These are phyloP conservation scores for Blastobotrys capitulatus DNA, from an alignment of 1,139 yeast species.

Conservation along the genomic window DNA sequence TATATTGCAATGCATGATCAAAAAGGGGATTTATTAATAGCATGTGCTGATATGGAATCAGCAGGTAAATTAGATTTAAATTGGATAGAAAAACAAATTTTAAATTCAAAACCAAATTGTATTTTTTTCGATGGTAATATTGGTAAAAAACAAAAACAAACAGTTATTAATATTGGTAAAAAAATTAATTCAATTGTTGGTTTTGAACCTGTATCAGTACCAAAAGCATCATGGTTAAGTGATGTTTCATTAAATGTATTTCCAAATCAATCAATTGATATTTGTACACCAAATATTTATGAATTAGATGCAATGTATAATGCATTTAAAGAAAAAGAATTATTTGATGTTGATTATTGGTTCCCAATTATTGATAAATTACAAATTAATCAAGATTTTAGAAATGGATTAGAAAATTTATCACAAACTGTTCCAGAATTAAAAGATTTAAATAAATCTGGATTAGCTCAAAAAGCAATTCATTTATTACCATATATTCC, in stretches of 20 bases:
- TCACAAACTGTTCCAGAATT: slow-evolving; percentile 28
- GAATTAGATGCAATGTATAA: slow-evolving; percentile 56
- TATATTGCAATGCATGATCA: slow-evolving; percentile 63
- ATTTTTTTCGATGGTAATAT: slow-evolving; percentile 70
- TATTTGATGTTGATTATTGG: slow-evolving; percentile 65
- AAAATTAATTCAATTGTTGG: slow-evolving; percentile 36
- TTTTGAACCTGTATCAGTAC: slow-evolving; percentile 72
- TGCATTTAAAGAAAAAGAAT: slow-evolving; percentile 43
- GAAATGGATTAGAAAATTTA: slow-evolving; percentile 38
- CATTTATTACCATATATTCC: slow-evolving; percentile 70
- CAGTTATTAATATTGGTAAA: slow-evolving; percentile 34
- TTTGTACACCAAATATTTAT: slow-evolving; percentile 63
- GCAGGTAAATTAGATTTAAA: slow-evolving; percentile 46
- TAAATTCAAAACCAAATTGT: slow-evolving; percentile 31
- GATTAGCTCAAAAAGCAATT: slow-evolving; percentile 63
- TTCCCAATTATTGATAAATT: slow-evolving; percentile 65
- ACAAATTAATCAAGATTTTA: slow-evolving; percentile 45
- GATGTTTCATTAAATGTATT: slow-evolving; percentile 21
- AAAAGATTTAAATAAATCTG: slow-evolving; percentile 35
- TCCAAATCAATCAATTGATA: slow-evolving; percentile 37
- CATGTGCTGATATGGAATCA: slow-evolving; percentile 81
- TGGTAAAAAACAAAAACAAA: slow-evolving; percentile 39
- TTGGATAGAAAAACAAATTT: slow-evolving; percentile 35
- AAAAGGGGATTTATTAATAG: slow-evolving; percentile 61
- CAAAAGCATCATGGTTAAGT: slow-evolving; percentile 44